Evolutionary conservation across 2,329 filamentous ascomycete species (phyloP), one percentile per base, ranked within the genome.

Genomic region (Fusarium acutatum): DNA sequence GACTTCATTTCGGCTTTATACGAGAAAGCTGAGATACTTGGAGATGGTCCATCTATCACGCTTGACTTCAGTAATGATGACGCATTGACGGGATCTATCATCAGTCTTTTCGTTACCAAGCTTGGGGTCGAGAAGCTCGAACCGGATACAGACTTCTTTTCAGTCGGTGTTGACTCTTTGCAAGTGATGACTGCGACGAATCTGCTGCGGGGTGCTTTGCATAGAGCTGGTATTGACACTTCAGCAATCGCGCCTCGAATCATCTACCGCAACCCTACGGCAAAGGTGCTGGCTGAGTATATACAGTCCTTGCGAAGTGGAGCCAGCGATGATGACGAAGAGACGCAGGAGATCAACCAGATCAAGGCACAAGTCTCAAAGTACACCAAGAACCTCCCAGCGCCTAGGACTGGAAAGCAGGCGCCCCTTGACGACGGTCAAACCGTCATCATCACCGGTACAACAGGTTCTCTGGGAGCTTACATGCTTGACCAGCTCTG

Each of bases 401-500:
- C 2, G 2, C n/a, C 30, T 0, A 32, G 1, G 1, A 0, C 4
- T 1, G 20, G 18, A 3, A 68, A 68, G 7, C 24, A 12, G 15
- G 3, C 18, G 0, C 52, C 64, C 0, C 6, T 17, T 0, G 14
- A 43, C 0, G 5, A 54, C 0, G 8, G 3, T 0, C 64, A 68
- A 3, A 68, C 41, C 0, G 11, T 68, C 1, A 1, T 68, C 1
- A 11, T 68, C 8, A 68, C 65, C 0, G 65, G 65, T 7, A 68
- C 54, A 6, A 68, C 65, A 0, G 65, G 65, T 0, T 68, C 65
- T 2, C 1, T 68, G 8, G 65, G 65, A 1, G 54, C 65, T 10
- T 68, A 68, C 17, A 68, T 68, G 17, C 56, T 68, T 7, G 47
- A 68, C 2, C 22, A 22, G 0, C 46, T 68, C 7, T 68, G 56